Base-by-base conservation (phyloP, 257 asterid genomes). In the Ehretia macrophylla region DNA sequence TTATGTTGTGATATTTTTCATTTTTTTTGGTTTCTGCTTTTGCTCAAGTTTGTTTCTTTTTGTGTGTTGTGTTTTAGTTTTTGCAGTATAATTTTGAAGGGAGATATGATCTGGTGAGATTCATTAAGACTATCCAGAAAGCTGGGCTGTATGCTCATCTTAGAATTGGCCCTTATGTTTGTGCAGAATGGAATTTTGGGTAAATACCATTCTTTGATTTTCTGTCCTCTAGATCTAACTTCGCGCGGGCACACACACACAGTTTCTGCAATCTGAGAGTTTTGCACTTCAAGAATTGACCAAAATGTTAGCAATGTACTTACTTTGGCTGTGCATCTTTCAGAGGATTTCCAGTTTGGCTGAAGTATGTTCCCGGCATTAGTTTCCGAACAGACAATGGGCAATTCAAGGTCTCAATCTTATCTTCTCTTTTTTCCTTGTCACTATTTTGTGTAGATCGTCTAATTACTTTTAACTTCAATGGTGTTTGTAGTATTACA, bases 161-260 rank as follows among this genome's bases (percentile, higher is more conserved):
- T 23, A 83, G 97, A 21, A 79, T 90, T 63, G 97, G 97, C n/a
- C 97, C 97, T 72, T 90, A 90, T 72, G 86, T 87, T 64, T 90
- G 97, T 55, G 97, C 93, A 0, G 97, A 90, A 42, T 90, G 97
- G 96, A 90, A 90, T 59, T 90, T 87, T 45, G 97, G 97, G 97
- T 87, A 85, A 16, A 58, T 51, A 27, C 40, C 27, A 32, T 16
- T 56, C 21, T 32, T 35, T 39, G 11, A 4, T 55, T 17, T 19
- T 55, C 20, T 37, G 72, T 42, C 47, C 40, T 51, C 44, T 58
- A 61, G 72, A 72, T 79, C 80, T 69, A 55, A 44, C 40, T 64
- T 51, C 58, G 21, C 62, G 51, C 45, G 17, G 58, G 13, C 35
- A 42, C 23, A 13, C n/a, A 16, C 65, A 17, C 18, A 48, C 10